A percentile compares a stretch with the other conserved stretches of the same genome.
Evolutionary conservation across 495 filamentous ascomycete genomes (phyloP).

Genomic region (Aspergillus bridgeri): DNA sequence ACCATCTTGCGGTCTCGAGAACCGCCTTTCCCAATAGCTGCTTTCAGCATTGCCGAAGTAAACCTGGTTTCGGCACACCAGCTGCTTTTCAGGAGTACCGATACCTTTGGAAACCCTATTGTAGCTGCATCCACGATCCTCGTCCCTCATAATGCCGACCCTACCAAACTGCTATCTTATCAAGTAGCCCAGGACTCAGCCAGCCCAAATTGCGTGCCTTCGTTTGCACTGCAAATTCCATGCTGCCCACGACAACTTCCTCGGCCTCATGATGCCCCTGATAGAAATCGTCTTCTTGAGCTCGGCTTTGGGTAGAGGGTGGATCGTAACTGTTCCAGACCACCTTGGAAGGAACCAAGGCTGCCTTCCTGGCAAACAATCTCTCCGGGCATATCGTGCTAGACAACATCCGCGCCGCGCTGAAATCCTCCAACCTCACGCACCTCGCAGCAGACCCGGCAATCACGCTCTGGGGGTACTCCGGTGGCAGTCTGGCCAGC

Average conservation of each 20-base stretch:
- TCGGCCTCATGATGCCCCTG: conserved; percentile 24
- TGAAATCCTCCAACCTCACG: conserved; percentile 22
- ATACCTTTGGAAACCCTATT: conserved; percentile 38
- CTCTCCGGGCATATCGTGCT: conserved; percentile 45
- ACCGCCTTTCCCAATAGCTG: conserved; percentile 20
- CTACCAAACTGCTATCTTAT: conserved; percentile 38
- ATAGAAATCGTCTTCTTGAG: conserved; percentile 27
- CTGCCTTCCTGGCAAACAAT: conserved; percentile 39
- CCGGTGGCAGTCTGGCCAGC: conserved; percentile 47
- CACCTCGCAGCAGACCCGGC: conserved; percentile 18
- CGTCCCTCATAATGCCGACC: conserved; percentile 33
- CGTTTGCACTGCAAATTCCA: conserved; percentile 17
- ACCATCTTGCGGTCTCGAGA: conserved; percentile 42
- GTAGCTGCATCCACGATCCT: conserved; percentile 51
- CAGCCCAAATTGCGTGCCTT: conserved; percentile 28
- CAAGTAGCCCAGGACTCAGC: conserved; percentile 44
- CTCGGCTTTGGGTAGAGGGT: conserved; percentile 35
- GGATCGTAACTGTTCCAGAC: conserved; percentile 47
- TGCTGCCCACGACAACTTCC: conserved; percentile 9
- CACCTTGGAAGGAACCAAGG: conserved; percentile 43
- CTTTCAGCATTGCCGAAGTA: conserved; percentile 26
- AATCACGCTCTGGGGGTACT: conserved; percentile 50
- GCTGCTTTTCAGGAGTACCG: conserved; percentile 50
- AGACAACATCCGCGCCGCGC: conserved; percentile 43
- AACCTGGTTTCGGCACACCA: conserved; percentile 43